These are phyloP conservation scores for Sambucus nigra DNA, from an alignment of 129 eudicot genomes.

Conservation along the genomic window DNA sequence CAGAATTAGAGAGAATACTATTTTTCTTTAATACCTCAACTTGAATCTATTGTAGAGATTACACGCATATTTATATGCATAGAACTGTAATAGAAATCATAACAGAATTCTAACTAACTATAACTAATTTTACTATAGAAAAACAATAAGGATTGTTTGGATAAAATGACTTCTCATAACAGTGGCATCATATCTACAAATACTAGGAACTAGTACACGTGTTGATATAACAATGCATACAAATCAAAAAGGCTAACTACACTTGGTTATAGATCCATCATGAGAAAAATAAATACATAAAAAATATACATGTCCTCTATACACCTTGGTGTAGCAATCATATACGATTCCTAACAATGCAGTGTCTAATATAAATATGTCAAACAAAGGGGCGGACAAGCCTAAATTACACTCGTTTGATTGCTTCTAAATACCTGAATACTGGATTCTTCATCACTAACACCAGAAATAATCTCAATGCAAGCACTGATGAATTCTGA, in stretches of 20 bases:
- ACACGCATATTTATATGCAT: too few relatives aligned
- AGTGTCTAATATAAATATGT: not conserved
- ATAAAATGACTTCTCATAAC: too few relatives aligned
- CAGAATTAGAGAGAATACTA: too few relatives aligned
- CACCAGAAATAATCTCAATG: constrained; percentile 87
- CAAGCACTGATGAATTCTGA: constrained; percentile 68
- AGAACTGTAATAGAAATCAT: too few relatives aligned
- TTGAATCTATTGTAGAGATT: too few relatives aligned
- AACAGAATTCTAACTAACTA: too few relatives aligned
- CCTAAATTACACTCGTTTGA: constrained; percentile 2
- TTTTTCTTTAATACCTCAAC: too few relatives aligned
- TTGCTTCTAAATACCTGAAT: constrained; percentile 62
- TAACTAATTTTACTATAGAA: too few relatives aligned
- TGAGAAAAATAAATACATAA: not conserved
- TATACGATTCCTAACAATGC: not conserved
- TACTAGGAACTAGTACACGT: too few relatives aligned
- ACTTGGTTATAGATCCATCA: not conserved
- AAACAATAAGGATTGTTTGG: too few relatives aligned
- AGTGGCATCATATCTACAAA: too few relatives aligned
- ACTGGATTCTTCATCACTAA: constrained; percentile 94
- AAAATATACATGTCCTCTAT: constrained; percentile 3
- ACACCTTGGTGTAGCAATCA: not conserved
- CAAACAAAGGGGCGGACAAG: not conserved
- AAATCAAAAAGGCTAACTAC: not conserved
- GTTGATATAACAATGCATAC: not conserved